Conservation (phyloP, 1,139 yeast genomes). For the Entelexis paramagnoliae region DNA sequence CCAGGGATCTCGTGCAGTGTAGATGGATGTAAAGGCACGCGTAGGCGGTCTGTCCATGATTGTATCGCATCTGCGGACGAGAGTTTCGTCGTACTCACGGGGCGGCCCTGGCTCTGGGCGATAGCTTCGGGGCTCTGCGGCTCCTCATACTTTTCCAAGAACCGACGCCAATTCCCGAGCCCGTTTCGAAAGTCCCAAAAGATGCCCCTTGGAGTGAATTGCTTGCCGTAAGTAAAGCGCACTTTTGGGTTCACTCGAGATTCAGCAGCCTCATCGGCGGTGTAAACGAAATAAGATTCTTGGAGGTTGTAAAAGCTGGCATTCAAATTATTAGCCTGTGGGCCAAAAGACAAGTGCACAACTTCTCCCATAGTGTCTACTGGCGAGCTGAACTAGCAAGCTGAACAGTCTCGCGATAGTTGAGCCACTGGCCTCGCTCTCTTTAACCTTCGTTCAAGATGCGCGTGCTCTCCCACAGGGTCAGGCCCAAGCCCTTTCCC, state of each 20-base stretch:
- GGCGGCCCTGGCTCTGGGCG: not conserved
- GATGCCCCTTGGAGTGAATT: constrained; percentile 67
- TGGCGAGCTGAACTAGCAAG: too few relatives aligned
- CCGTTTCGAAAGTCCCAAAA: constrained; percentile 56
- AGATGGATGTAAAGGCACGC: constrained; percentile 55
- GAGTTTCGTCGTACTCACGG: not conserved
- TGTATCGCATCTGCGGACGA: not conserved
- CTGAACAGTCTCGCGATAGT: too few relatives aligned
- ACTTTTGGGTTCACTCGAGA: constrained; percentile 40
- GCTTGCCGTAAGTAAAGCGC: constrained; percentile 40
- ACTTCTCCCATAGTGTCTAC: constrained; percentile 51
- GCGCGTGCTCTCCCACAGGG: too few relatives aligned
- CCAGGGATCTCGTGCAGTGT: constrained; percentile 44
- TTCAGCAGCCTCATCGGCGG: constrained; percentile 28
- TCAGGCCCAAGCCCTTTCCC: too few relatives aligned
- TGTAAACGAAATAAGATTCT: constrained; percentile 54
- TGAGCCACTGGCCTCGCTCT: too few relatives aligned
- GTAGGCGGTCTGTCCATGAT: constrained; percentile 70
- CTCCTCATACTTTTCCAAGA: constrained; percentile 8
- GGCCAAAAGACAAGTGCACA: constrained; percentile 60
- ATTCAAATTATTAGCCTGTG: constrained; percentile 56
- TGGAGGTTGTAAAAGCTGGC: constrained; percentile 77
- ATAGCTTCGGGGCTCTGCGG: not conserved
- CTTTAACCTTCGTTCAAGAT: too few relatives aligned
- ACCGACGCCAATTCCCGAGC: constrained; percentile 26